Percentiles rank a stretch among this genome's conserved stretches.
phyloP scores from a whole-genome alignment of 345 rosid species.

The Populus davidiana region DNA sequence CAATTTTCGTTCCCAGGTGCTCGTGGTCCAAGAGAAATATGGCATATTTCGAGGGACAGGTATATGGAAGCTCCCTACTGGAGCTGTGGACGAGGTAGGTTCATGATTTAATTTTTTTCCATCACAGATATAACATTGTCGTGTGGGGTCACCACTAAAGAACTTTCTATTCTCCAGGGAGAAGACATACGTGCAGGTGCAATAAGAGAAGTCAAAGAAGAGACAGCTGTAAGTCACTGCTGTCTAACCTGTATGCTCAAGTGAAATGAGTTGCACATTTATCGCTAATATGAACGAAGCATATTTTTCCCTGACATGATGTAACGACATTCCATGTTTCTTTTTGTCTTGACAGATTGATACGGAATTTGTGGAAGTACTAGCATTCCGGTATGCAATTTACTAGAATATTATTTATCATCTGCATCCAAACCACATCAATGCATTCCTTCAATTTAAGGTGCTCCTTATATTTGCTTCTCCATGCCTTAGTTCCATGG shows the following conservation, averaged over 20 bases:
- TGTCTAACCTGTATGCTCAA: background rate
- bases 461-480: background rate
- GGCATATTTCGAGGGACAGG: conserved; percentile 58
- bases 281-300: background rate
- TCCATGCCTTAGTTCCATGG: background rate
- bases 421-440: background rate
- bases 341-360: conserved; percentile 57
- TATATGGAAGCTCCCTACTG: conserved; percentile 86
- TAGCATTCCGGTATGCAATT: conserved; percentile 69
- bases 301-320: background rate
- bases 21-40: conserved; percentile 76
- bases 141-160: background rate
- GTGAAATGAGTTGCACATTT: background rate
- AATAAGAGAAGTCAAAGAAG: conserved; percentile 90
- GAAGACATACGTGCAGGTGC: conserved; percentile 75
- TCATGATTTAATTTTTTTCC: background rate
- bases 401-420: background rate
- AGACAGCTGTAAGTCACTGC: conserved; percentile 66
- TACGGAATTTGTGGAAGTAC: conserved; percentile 64
- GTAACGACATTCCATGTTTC: background rate
- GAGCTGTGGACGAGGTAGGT: conserved; percentile 69
- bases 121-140: background rate
- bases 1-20: conserved; percentile 39
- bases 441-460: background rate
- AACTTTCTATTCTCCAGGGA: conserved; percentile 47